Evolutionary conservation across 2,329 filamentous ascomycete species (phyloP), one percentile per base, ranked within the genome.

Genomic region (Cercospora citrullina): DNA sequence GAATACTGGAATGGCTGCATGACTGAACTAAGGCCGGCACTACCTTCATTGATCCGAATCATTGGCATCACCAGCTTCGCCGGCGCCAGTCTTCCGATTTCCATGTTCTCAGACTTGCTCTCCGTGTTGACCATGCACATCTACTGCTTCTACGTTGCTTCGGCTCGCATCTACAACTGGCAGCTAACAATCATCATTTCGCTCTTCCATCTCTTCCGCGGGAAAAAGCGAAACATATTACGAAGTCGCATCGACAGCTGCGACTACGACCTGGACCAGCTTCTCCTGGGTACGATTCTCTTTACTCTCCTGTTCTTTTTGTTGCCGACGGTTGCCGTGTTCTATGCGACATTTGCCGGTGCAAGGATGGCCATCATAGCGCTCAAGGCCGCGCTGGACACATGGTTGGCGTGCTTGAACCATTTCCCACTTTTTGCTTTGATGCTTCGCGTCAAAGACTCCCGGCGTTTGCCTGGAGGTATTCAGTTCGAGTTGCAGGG

Each of bases 191-290:
- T 99, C 70, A 90, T 99, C 72, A 90, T 94, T 72, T 98, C 94
- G 10, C 88, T 99, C n/a, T 99, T 99, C 80, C 96, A 99, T 78
- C 89, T 99, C 9, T 99, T 99, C 78, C 92, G 94, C 33, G 96
- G 95, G 67, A 98, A 97, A 83, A 99, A 99, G 80, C 91, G 96
- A 77, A 99, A 99, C 74, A 91, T 99, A 16, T 87, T 99, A 23
- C 91, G 96, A 69, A 97, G 97, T 77, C 93, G 95, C 81, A 98
- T 99, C 75, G 95, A 99, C 79, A 97, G 94, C 58, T 99, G 95
- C 84, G 95, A 98, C 81, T 99, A 99, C 81, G 95, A 98, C 78
- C 87, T 99, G 26, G 95, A 99, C 78, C 96, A 99, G 81, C 87
- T 99, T 4, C 89, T 99, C 6, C 89, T 99, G 7, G 95, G 95